Conservation (phyloP, 176 grass and related monocot species). For the Aegilops tauschii region DNA sequence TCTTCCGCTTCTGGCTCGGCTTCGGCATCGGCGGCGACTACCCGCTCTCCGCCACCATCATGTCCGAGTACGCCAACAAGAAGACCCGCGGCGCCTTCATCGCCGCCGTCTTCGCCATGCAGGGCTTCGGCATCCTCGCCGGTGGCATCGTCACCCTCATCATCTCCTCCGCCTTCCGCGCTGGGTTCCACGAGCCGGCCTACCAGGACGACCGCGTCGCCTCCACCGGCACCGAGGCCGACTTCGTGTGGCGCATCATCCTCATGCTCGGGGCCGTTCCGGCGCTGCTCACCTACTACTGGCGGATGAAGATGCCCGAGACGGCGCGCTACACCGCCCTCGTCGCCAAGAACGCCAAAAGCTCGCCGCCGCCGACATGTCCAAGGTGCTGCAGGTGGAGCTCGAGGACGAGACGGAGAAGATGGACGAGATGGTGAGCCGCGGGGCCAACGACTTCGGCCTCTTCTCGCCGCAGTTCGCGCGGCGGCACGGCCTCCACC, state of each 20-base stretch:
- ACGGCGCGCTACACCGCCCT: slow-evolving; percentile 84
- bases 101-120: slow-evolving; percentile 79
- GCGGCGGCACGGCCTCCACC: slow-evolving; percentile 55
- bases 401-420: slow-evolving; percentile 40
- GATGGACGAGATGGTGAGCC: not conserved
- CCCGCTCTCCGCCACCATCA: slow-evolving; percentile 58
- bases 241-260: slow-evolving; percentile 66
- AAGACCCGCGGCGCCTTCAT: slow-evolving; percentile 75
- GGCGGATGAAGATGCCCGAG: slow-evolving; percentile 84
- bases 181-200: slow-evolving; percentile 29
- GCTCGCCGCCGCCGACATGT: slow-evolving; percentile 73
- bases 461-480: slow-evolving; percentile 61
- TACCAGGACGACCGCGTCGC: slow-evolving; percentile 6
- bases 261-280: slow-evolving; percentile 60
- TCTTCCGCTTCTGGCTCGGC: slow-evolving; percentile 72
- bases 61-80: slow-evolving; percentile 73
- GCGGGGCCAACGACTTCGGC: slow-evolving; percentile 15
- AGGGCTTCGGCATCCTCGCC: slow-evolving; percentile 76
- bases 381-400: slow-evolving; percentile 46
- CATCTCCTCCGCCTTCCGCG: slow-evolving; percentile 43
- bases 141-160: slow-evolving; percentile 57
- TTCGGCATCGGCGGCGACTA: slow-evolving; percentile 71
- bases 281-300: slow-evolving; percentile 65
- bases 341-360: slow-evolving; percentile 68
- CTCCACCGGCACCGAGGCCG: slow-evolving; percentile 21